Evolutionary conservation across 208 protist species (phyloP), one percentile per base, ranked within the genome.

Genomic region (Angomonas ambiguus): DNA sequence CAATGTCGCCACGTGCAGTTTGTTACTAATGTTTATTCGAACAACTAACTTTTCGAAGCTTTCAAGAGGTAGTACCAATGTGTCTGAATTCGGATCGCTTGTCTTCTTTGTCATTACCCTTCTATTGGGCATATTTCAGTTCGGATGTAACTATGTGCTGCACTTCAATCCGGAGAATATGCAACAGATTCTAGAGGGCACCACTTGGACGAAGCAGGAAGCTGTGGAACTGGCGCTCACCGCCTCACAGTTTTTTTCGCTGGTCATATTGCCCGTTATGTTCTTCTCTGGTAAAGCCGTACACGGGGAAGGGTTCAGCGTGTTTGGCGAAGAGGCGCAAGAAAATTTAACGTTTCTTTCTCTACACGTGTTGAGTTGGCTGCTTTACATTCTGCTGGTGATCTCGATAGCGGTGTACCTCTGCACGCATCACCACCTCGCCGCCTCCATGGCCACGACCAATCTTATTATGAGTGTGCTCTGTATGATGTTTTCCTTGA

Each of bases 21-120:
- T 69, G 20, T 51, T 83, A 57, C 62, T 93, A 28, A 67, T 89
- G 27, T 74, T 93, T 35, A 68, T 88, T 28, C 79, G 84, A 58
- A 86, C 77, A 18, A 71, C 80, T 10, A 68, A 62, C 42, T 79
- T 77, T 51, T 56, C 63, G 41, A 38, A 51, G 13, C 13, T 34
- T 25, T n/a, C 25, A 3, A 28, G 45, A 2, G 28, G 56, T 5
- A n/a, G 72, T 27, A 53, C 72, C 24, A 5, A n/a, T 32, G 27
- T 16, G 2, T 59, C 53, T 28, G 53, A 59, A 32, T 22, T 59
- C 25, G 24, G 53, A 5, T 22, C 27, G 3, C 6, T 59, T 5
- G 58, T 74, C 0, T 59, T 71, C 30, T 35, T 28, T 59, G 22
- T 59, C 25, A 11, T 59, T 22, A n/a, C 69, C 0, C 6, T 62